Base-by-base conservation (phyloP, 2,329 filamentous ascomycete species). In the Pseudogymnoascus sp. region DNA sequence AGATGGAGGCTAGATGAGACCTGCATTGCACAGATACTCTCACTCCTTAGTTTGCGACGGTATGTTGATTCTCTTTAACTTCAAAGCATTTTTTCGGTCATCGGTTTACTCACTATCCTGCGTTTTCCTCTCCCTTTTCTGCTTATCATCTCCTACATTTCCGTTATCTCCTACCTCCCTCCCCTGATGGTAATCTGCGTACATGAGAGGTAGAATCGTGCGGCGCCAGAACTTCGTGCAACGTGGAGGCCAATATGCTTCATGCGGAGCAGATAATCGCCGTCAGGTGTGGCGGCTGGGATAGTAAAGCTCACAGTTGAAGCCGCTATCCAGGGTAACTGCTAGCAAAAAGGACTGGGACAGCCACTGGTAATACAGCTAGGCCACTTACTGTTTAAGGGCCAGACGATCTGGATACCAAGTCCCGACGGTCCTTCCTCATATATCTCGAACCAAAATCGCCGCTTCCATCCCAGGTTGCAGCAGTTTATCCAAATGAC, bases 131-230 rank as follows among this genome's bases (percentile, higher is more conserved):
- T 18, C 38, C n/a, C 3, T 42, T 16, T 42, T 42, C n/a, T 18
- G 6, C n/a, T 10, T 42, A 2, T 18, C 38, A 21, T 18, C 38
- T 42, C 38, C 16, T 18, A 18, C 16, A 42, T 42, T n/a, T 38
- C 37, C n/a, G 16, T 8, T 16, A 3, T 38, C 6, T 16, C 37
- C 16, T 38, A 38, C 37, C 12, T 16, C n/a, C 37, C 12, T 16
- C 2, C 16, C 28, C 28, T 77, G n/a, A 79, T 73, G 59, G 73
- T 76, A 62, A 79, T 68, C 66, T 79, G 77, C 4, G 73, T 73
- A 62, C 78, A 79, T 5, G 73, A 72, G 50, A 78, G 34, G 63
- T 68, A 71, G 38, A 69, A 70, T n/a, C 70, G 70, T 7, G 67
- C 66, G 28, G 64, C 67, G 2, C 63, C 60, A n/a, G 62, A 40